Evolutionary conservation across 208 protist genomes (phyloP).

Genomic region (Leishmania tropica): DNA sequence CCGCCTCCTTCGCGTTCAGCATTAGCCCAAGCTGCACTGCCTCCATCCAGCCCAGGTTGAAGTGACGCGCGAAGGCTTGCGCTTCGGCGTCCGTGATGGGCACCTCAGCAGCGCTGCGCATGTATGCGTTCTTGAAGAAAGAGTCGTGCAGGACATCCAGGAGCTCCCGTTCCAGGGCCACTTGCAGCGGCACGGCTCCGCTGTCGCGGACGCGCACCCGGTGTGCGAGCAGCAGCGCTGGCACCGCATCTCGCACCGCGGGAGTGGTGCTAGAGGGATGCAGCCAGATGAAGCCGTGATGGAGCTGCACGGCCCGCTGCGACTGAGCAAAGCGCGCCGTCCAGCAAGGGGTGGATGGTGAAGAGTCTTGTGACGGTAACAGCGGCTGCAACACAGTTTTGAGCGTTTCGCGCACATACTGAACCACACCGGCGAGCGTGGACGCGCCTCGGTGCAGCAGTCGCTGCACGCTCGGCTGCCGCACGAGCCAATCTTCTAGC

Average conservation of each 20-base stretch:
- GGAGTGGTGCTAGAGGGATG: constrained; percentile 67
- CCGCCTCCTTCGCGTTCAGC: constrained; percentile 68
- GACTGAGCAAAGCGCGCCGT: constrained; percentile 17
- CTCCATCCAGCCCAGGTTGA: constrained; percentile 64
- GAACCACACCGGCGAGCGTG: constrained; percentile 10
- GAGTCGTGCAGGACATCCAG: constrained; percentile 59
- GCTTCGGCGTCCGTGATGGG: constrained; percentile 52
- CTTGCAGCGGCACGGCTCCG: constrained; percentile 45
- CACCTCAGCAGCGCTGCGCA: constrained; percentile 47
- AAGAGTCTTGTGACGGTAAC: background rate
- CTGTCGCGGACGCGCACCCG: constrained; percentile 49
- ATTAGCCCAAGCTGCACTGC: constrained; percentile 72
- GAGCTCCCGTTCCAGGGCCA: constrained; percentile 49
- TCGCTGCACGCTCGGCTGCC: constrained; percentile 12
- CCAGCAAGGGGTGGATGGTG: constrained; percentile 7
- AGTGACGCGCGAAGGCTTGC: constrained; percentile 51
- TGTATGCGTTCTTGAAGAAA: constrained; percentile 75
- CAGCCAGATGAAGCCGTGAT: constrained; percentile 85
- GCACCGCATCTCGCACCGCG: constrained; percentile 42
- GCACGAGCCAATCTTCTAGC: constrained; percentile 32
- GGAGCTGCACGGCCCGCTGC: constrained; percentile 35
- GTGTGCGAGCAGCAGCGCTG: constrained; percentile 45
- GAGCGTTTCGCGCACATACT: constrained; percentile 30
- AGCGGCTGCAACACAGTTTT: background rate
- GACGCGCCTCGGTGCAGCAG: constrained; percentile 12